Evolutionary conservation across 208 protist genomes (phyloP).

Genomic region (Trypanosoma grayi): DNA sequence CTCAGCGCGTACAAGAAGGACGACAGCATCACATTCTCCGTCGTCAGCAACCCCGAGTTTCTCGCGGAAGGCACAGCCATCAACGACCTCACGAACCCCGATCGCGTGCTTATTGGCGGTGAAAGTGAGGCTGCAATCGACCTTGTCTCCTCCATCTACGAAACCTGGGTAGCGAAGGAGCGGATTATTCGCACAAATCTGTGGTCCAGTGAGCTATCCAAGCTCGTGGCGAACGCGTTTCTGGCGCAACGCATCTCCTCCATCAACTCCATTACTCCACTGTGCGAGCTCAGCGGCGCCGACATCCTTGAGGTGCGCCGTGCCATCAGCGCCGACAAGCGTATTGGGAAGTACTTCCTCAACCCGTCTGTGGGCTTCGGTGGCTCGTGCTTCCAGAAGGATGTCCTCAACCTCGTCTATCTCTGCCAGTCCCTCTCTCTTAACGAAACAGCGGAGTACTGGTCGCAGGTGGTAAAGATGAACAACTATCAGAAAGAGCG

Average conservation of each 20-base stretch:
- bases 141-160: constrained; percentile 81
- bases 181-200: constrained; percentile 94
- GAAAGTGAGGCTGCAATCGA: constrained; percentile 42
- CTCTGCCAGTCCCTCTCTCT: constrained; percentile 91
- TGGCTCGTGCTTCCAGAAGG: constrained; percentile 97
- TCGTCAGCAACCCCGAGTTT: constrained; percentile 98
- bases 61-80: constrained; percentile 94
- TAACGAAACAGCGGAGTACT: constrained; percentile 95
- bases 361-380: constrained; percentile 92
- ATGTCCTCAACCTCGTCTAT: constrained; percentile 98
- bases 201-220: constrained; percentile 97
- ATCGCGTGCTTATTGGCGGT: constrained; percentile 97
- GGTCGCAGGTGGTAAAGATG: constrained; percentile 92
- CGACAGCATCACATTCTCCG: constrained; percentile 65
- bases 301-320: constrained; percentile 78
- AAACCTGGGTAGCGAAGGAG: constrained; percentile 89
- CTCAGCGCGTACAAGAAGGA: constrained; percentile 27
- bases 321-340: constrained; percentile 84
- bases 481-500: constrained; percentile 96
- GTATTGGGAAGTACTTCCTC: constrained; percentile 95
- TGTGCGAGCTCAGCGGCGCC: constrained; percentile 93
- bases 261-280: constrained; percentile 94
- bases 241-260: constrained; percentile 97
- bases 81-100: constrained; percentile 89
- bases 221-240: constrained; percentile 97